phyloP scores from a whole-genome alignment of 345 rosid species.

The Clausena lansium region DNA sequence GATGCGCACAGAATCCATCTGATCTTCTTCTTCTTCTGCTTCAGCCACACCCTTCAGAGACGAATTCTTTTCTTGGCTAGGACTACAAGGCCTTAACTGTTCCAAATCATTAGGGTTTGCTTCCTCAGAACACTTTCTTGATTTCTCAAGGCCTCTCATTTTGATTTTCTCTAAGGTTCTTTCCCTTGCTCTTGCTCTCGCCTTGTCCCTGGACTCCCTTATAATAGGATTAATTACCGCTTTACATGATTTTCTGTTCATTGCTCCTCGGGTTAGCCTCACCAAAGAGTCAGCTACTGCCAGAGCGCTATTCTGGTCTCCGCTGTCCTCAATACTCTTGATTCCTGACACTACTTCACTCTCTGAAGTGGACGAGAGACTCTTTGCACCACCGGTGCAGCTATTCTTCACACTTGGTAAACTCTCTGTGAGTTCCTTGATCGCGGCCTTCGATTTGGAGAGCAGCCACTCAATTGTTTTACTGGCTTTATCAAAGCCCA shows the following conservation, averaged over 20 bases:
- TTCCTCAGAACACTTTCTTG: slow-evolving; percentile 24
- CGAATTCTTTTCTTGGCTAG: slow-evolving; percentile 21
- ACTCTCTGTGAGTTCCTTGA: slow-evolving; percentile 53
- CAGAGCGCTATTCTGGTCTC: slow-evolving; percentile 12
- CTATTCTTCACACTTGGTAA: slow-evolving; percentile 22
- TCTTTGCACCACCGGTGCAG: slow-evolving; percentile 14
- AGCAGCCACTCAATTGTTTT: slow-evolving; percentile 80
- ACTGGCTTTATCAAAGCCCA: slow-evolving; percentile 80
- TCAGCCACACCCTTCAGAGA: slow-evolving; percentile 9
- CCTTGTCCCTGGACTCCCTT: slow-evolving; percentile 55
- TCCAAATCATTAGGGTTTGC: slow-evolving; percentile 37
- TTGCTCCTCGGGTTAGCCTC: slow-evolving; percentile 12
- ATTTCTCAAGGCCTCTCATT: slow-evolving; percentile 26
- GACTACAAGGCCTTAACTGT: slow-evolving; percentile 15
- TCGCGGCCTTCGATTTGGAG: slow-evolving; percentile 64
- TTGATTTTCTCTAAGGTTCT: slow-evolving; percentile 57
- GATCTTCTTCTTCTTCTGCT: slow-evolving; percentile 30
- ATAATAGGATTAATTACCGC: slow-evolving; percentile 15
- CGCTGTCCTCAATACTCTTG: slow-evolving; percentile 19
- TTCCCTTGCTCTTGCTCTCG: slow-evolving; percentile 71
- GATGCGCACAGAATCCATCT: slow-evolving; percentile 44
- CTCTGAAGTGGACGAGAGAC: slow-evolving; percentile 35
- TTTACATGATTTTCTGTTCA: slow-evolving; percentile 19
- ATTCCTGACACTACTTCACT: slow-evolving; percentile 39
- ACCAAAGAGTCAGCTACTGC: slow-evolving; percentile 11